Conservation (phyloP, 2,329 filamentous ascomycete genomes). For the Beauveria sp. region DNA sequence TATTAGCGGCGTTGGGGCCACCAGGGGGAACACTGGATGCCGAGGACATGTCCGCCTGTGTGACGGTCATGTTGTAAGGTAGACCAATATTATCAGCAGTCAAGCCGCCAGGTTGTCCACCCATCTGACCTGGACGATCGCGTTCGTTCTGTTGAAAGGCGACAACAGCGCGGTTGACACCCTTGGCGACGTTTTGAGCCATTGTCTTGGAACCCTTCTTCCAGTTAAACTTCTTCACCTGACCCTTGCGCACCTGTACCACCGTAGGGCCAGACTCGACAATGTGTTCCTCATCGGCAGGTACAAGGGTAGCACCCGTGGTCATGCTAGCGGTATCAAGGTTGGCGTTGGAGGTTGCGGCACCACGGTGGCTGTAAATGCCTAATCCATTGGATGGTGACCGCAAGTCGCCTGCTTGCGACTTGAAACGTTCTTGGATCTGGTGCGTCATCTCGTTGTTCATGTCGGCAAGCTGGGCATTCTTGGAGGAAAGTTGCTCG, state of each 20-base stretch:
- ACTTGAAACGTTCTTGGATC: slow-evolving; percentile 89
- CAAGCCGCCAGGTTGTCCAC: slow-evolving; percentile 44
- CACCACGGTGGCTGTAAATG: slow-evolving; percentile 47
- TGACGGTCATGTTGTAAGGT: slow-evolving; percentile 62
- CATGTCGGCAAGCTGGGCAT: slow-evolving; percentile 85
- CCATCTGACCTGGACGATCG: slow-evolving; percentile 39
- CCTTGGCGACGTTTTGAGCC: slow-evolving; percentile 89
- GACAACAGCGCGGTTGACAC: slow-evolving; percentile 84
- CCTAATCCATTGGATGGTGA: slow-evolving; percentile 45
- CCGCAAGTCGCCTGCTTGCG: slow-evolving; percentile 48
- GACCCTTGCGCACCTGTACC: slow-evolving; percentile 88
- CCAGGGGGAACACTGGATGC: slow-evolving; percentile 12
- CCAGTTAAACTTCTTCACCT: slow-evolving; percentile 97
- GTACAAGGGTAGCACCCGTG: slow-evolving; percentile 51
- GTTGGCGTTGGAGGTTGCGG: slow-evolving; percentile 42
- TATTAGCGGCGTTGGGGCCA: slow-evolving; percentile 22
- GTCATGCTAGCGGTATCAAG: slow-evolving; percentile 46
- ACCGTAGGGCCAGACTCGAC: slow-evolving; percentile 78
- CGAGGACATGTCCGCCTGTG: slow-evolving; percentile 37
- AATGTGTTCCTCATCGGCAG: slow-evolving; percentile 58
- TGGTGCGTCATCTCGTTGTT: slow-evolving; percentile 93
- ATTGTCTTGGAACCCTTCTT: slow-evolving; percentile 93
- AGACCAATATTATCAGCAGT: slow-evolving; percentile 58
- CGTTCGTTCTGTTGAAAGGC: slow-evolving; percentile 56
- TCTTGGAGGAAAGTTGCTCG: slow-evolving; percentile 89